Evolutionary conservation across 441 rosid species (phyloP), one percentile per base, ranked within the genome.

Genomic region (Erodium texanum): DNA sequence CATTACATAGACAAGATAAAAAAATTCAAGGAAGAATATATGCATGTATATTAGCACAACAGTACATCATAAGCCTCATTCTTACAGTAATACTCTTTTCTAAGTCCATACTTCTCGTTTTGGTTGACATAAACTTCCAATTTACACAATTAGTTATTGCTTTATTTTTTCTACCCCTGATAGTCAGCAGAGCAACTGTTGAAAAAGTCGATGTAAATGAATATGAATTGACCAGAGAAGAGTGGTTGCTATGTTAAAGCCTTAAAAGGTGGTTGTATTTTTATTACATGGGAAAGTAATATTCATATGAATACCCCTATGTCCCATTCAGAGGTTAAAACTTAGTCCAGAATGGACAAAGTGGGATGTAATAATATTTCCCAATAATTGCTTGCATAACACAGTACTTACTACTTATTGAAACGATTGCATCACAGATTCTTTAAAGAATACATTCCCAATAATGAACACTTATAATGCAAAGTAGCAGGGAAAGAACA

Each of bases 341-440:
- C 15, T 58, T 58, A 20, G 15, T 58, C 23, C 63, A 22, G 14
- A 23, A 58, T 24, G 63, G 22, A 58, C 29, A 22, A 58, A 20
- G 63, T 12, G n/a, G 29, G 63, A 24, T 22, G 29, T 22, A 20
- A 24, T 22, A 58, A 20, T 22, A 58, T 10, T 58, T 20, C 29
- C 63, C 2, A 15, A 58, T 58, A 22, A 58, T 20, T 58, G 19
- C 62, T 58, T 20, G 23, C 19, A 20, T 58, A 10, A 19, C 7
- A 29, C 29, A 58, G 63, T 58, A 24, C 63, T 48, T 64, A 38
- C 41, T 67, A 65, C 6, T 15, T 52, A 71, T 34, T 41, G 23
- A 63, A 61, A 54, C 63, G 24, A 32, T 64, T 50, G 43, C 24
- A 38, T 6, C 43, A 36, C 41, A 9, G 20, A 59, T 62, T 65